Percentiles rank a stretch among this genome's conserved stretches.
Evolutionary conservation across 2,329 filamentous ascomycete genomes (phyloP).

Genomic region (Verticillium albo-atrum): DNA sequence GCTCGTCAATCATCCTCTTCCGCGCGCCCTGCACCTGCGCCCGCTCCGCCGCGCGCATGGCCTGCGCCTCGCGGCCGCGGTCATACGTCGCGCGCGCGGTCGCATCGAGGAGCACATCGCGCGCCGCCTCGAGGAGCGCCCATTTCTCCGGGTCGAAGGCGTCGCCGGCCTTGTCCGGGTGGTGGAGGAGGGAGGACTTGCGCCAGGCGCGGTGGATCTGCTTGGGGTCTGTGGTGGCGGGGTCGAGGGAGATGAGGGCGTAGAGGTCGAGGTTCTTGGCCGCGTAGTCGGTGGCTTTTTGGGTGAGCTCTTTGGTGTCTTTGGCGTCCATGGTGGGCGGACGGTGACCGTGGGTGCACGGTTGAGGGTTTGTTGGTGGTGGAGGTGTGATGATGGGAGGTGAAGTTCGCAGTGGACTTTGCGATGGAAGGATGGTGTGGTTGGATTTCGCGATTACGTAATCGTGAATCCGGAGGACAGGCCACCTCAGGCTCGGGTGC

Average conservation of each 20-base stretch:
- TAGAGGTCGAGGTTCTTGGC: slow-evolving; percentile 70
- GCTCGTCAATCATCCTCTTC: slow-evolving; percentile 76
- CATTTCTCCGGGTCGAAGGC: slow-evolving; percentile 76
- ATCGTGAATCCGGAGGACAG: no score
- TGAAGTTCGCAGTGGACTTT: no score
- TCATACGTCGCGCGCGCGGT: slow-evolving; percentile 75
- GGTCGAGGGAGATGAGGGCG: slow-evolving; percentile 63
- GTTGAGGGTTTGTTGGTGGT: no score
- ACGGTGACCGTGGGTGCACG: no score
- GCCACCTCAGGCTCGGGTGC: no score
- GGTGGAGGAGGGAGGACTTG: slow-evolving; percentile 81
- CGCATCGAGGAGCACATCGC: slow-evolving; percentile 72
- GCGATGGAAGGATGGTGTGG: no score
- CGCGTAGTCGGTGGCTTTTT: slow-evolving; percentile 55
- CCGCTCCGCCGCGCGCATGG: slow-evolving; percentile 65
- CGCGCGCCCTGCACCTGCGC: slow-evolving; percentile 70
- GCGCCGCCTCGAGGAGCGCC: slow-evolving; percentile 79
- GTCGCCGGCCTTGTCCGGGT: slow-evolving; percentile 84
- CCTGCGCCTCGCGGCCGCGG: slow-evolving; percentile 64
- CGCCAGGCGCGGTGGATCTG: slow-evolving; percentile 82
- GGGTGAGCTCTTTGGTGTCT: slow-evolving; percentile 47
- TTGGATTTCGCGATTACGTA: no score
- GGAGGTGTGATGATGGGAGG: no score
- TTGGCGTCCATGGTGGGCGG: slow-evolving; percentile 23
- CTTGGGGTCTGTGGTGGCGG: slow-evolving; percentile 56